phyloP scores from a whole-genome alignment of 805 yeast species.

The Ogataea minuta region DNA sequence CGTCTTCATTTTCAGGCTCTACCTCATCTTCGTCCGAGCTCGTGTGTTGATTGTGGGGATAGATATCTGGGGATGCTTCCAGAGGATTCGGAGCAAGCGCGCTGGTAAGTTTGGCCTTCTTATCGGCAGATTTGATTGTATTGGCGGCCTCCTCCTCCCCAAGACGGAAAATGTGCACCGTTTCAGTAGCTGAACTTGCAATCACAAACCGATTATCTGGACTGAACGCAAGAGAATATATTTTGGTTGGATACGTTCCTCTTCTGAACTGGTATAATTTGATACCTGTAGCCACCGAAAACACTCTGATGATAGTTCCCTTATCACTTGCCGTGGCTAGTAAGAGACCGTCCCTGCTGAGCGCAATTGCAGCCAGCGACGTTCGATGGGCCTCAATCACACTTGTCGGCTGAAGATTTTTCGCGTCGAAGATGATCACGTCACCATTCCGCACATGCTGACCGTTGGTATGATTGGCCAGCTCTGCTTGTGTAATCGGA shows the following conservation, averaged over 20 bases:
- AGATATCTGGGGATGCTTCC: slow-evolving; percentile 21
- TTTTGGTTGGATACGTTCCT: slow-evolving; percentile 86
- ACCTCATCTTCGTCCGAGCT: slow-evolving; percentile 39
- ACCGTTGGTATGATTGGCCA: slow-evolving; percentile 12
- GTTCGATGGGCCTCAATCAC: slow-evolving; percentile 90
- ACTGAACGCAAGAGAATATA: slow-evolving; percentile 79
- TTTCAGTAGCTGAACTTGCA: slow-evolving; percentile 87
- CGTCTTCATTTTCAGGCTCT: slow-evolving; percentile 29
- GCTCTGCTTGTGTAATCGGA: slow-evolving; percentile 23
- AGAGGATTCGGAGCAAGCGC: slow-evolving; percentile 20
- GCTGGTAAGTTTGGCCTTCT: slow-evolving; percentile 13
- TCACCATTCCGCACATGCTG: slow-evolving; percentile 54
- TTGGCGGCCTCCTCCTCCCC: slow-evolving; percentile 46
- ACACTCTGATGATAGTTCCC: slow-evolving; percentile 87
- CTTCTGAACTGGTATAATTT: slow-evolving; percentile 77
- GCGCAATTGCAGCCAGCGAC: slow-evolving; percentile 64
- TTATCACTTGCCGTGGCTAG: slow-evolving; percentile 90
- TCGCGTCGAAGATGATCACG: slow-evolving; percentile 78
- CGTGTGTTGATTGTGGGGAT: slow-evolving; percentile 24
- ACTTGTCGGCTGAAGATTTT: slow-evolving; percentile 73
- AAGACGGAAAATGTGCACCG: slow-evolving; percentile 86
- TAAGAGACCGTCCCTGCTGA: slow-evolving; percentile 75
- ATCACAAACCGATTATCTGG: slow-evolving; percentile 70
- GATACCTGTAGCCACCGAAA: slow-evolving; percentile 68
- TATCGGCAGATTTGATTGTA: slow-evolving; percentile 26